Evolutionary conservation across 106 monocot species (phyloP), one percentile per base, ranked within the genome.

Genomic region (Hemerocallis citrina): DNA sequence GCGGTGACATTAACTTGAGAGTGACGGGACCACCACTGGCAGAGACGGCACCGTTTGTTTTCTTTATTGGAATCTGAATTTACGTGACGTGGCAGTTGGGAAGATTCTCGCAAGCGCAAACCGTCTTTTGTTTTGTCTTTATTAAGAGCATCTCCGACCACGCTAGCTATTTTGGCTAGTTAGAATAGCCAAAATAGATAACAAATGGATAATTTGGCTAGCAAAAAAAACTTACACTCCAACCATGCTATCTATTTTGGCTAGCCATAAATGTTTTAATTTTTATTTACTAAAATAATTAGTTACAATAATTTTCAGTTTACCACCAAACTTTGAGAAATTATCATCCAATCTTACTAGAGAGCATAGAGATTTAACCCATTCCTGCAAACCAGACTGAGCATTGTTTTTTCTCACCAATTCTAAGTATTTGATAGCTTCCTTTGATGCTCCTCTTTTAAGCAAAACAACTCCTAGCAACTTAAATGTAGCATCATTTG

Each of bases 401-500:
- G 36, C 19, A 62, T 86, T 77, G 37, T 69, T 67, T 63, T 63
- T 83, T 57, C 83, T 95, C 6, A 65, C 24, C 24, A 57, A 63
- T 62, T 89, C 86, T 30, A 95, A 66, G 17, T 65, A 62, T 7
- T 79, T 77, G 43, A 86, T 68, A 24, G 85, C 83, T 44, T 65
- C 38, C 65, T 77, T 86, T 24, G 86, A 72, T 12, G 67, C 90
- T 46, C 90, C 89, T 35, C 73, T 57, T 63, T 75, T 83, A 22
- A 81, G 52, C 76, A 95, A 68, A 74, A 86, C 52, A 16, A 55
- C 19, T n/a, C 83, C 79, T 28, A 89, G 67, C 34, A 73, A 64
- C 59, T 49, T 81, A 63, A 90, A 95, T 10, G 79, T 86, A 52
- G 83, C 64, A 77, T 95, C 90, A 84, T 86, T 78, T 23, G 90